These are phyloP conservation scores for Debaryomyces hansenii DNA, from an alignment of 805 yeast species.

Conservation along the genomic window DNA sequence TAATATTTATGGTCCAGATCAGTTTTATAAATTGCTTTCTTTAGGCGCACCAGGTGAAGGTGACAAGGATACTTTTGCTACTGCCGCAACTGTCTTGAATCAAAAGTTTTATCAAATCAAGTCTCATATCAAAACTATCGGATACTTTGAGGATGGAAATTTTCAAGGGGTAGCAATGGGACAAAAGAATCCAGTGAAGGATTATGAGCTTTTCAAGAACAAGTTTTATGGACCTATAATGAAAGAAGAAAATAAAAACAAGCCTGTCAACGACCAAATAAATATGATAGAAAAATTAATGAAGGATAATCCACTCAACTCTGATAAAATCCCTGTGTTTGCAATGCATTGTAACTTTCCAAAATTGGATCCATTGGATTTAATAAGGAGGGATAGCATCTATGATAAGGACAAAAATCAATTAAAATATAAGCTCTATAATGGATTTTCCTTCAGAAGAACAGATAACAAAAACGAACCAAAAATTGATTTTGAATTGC, in stretches of 20 bases:
- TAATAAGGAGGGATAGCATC: slow-evolving; percentile 22
- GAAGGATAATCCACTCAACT: slow-evolving; percentile 16
- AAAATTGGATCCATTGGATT: slow-evolving; percentile 31
- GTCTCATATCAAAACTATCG: slow-evolving; percentile 34
- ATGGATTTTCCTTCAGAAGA: slow-evolving; percentile 19
- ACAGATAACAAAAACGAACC: not conserved
- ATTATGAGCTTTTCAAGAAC: slow-evolving; percentile 11
- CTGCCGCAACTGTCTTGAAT: slow-evolving; percentile 33
- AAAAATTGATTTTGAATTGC: slow-evolving; percentile 28
- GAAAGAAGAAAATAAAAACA: slow-evolving; percentile 3
- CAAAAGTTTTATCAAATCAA: slow-evolving; percentile 43
- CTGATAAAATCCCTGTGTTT: slow-evolving; percentile 22
- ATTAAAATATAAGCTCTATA: slow-evolving; percentile 28
- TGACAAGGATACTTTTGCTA: slow-evolving; percentile 37
- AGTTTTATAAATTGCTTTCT: slow-evolving; percentile 58
- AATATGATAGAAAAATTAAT: slow-evolving; percentile 16
- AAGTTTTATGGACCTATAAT: not conserved
- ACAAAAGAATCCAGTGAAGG: slow-evolving; percentile 28
- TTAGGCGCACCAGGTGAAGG: slow-evolving; percentile 50
- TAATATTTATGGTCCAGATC: slow-evolving; percentile 61
- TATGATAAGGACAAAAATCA: slow-evolving; percentile 22
- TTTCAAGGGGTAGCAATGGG: slow-evolving; percentile 40
- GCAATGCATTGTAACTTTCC: slow-evolving; percentile 38
- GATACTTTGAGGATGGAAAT: slow-evolving; percentile 24
- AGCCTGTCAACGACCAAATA: slow-evolving; percentile 24